Evolutionary conservation across 192 early-diverging fungal species (phyloP).

Genomic region (Kickxella alabastrina): DNA sequence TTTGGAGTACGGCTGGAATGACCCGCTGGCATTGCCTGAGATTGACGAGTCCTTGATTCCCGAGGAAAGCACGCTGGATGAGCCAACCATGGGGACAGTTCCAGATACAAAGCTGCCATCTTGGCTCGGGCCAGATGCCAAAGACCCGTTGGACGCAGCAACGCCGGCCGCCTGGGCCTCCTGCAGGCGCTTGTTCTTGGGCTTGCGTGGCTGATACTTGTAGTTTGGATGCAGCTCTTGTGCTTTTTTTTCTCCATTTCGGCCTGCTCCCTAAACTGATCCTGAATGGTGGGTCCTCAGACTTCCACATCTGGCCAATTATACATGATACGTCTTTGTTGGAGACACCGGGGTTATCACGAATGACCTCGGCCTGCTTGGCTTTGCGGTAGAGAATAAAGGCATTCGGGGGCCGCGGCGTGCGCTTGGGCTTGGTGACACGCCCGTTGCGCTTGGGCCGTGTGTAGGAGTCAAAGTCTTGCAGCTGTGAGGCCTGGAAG

Average conservation of each 20-base stretch:
- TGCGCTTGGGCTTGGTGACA: slow-evolving; percentile 50
- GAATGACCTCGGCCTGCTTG: slow-evolving; percentile 53
- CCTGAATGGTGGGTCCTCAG: slow-evolving; percentile 43
- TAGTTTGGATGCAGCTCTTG: slow-evolving; percentile 54
- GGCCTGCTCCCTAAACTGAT: slow-evolving; percentile 53
- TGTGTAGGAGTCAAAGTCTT: slow-evolving; percentile 44
- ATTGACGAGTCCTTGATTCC: slow-evolving; percentile 25
- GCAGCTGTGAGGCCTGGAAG: slow-evolving; percentile 46
- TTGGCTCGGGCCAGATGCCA: slow-evolving; percentile 24
- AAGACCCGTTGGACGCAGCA: slow-evolving; percentile 5
- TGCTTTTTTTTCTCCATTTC: slow-evolving; percentile 55
- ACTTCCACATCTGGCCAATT: slow-evolving; percentile 57
- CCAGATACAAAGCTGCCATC: slow-evolving; percentile 23
- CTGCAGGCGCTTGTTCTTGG: slow-evolving; percentile 47
- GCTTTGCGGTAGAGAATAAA: slow-evolving; percentile 58
- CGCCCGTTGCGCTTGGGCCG: slow-evolving; percentile 39
- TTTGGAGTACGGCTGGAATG: slow-evolving; percentile 39
- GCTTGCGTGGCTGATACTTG: slow-evolving; percentile 58
- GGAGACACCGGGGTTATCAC: slow-evolving; percentile 50
- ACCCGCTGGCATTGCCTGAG: slow-evolving; percentile 1
- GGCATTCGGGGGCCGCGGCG: slow-evolving; percentile 52
- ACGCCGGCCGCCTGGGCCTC: slow-evolving; percentile 30
- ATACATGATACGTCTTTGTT: slow-evolving; percentile 58
- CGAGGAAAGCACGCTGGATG: slow-evolving; percentile 22
- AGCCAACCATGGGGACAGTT: slow-evolving; percentile 2